Evolutionary conservation across 805 yeast species (phyloP), one percentile per base, ranked within the genome.

Genomic region (Starmerella vaccinii): DNA sequence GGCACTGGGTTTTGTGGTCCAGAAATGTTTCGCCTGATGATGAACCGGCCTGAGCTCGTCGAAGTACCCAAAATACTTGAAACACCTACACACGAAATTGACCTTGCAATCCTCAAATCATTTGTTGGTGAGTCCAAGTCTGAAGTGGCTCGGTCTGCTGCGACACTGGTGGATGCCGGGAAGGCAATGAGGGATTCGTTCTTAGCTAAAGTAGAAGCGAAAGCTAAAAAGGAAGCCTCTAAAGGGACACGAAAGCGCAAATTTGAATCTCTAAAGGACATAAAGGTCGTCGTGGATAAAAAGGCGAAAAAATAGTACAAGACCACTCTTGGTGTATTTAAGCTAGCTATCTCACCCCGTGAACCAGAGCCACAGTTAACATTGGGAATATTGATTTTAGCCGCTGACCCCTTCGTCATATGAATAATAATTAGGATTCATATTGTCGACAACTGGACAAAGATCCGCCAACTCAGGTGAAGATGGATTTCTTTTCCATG

Each of bases 1-100:
- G 98, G 98, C 1, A 72, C 77, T 57, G 98, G 98, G 0, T 92
- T 85, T 61, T 62, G 92, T 42, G 95, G 96, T 0, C 70, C 92
- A 42, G 95, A 90, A 58, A 78, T 82, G 13, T 92, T 92, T 65
- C 71, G 95, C 57, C 67, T 80, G 53, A 67, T 90, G 47, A 86
- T 94, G 56, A 87, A 88, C 65, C 77, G 77, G 49, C 66, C 71
- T 1, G 72, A 79, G 47, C 70, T 90, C 23, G 68, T 75, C 46
- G 72, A 72, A 7, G 74, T 90, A 1, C 97, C 97, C 4, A 76
- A 89, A 32, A 73, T 92, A 19, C 71, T 92, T 51, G 98, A 92
- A 61, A 89, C 97, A 35, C 78, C 76, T 15, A 52, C 49, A 3
- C 49, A 76, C 2, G 63, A 73, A 0, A 83, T 81, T 49, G 97